Evolutionary conservation across 257 asterid species (phyloP), one percentile per base, ranked within the genome.

Genomic region (Nicotiana noctiflora): DNA sequence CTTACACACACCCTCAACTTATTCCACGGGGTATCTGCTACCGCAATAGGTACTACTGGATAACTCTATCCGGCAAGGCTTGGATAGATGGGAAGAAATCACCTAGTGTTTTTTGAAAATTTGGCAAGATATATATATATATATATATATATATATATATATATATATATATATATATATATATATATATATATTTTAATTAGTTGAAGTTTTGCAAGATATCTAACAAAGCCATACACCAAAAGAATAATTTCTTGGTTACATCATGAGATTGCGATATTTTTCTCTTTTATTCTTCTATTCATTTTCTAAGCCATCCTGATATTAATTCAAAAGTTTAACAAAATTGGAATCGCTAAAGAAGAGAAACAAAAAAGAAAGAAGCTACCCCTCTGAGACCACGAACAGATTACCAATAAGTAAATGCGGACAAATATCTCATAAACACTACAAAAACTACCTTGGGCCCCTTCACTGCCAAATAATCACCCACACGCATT

Each of bases 381-480:
- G 46, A 70, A 10, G 14, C 31, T 72, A 72, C 37, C 40, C 1
- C 49, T 23, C 61, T 14, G 21, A 72, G 25, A 72, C 23, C 23
- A 55, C 15, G 4, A 72, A n/a, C 2, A 3, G 61, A 72, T 23
- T 14, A 72, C 40, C 60, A 46, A 72, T 72, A 72, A 46, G 61
- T 7, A 46, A 14, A 21, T 4, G 61, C 61, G 3, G 40, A 72
- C 4, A 31, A 23, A 44, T 23, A 72, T 72, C 23, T 72, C 44
- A 23, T 32, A 72, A 23, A 40, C 78, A 59, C n/a, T 1, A 82
- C 13, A 83, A 59, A 65, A 80, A 15, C 79, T 92, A 96, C 99
- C 98, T 94, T 92, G 56, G 98, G 99, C 82, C 99, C 99, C 86
- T 96, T 96, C 65, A 96, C 99, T 23, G 93, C 87, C 90, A 96